phyloP scores from a whole-genome alignment of 768 basidiomycete genomes.

The Mycena venus region DNA sequence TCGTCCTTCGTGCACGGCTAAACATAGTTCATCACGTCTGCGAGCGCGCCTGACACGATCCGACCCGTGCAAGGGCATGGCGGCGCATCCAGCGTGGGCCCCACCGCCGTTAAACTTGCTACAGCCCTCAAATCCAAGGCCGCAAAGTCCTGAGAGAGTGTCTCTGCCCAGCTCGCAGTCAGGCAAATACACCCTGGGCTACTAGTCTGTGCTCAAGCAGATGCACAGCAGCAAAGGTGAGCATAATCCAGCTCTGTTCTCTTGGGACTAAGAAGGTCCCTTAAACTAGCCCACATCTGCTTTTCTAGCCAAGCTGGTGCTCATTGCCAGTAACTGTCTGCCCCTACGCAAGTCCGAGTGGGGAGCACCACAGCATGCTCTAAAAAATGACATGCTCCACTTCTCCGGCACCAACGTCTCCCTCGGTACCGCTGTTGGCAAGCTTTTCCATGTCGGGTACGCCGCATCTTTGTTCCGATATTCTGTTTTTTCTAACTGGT shows the following conservation, averaged over 20 bases:
- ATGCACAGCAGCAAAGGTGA: slow-evolving; percentile 98
- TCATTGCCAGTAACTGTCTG: slow-evolving; percentile 99
- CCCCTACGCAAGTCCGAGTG: slow-evolving; percentile 98
- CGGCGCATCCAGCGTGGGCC: too few species aligned
- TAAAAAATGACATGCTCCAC: slow-evolving; percentile 99
- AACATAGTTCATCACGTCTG: too few species aligned
- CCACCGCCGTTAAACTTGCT: too few species aligned
- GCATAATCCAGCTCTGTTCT: slow-evolving; percentile 61
- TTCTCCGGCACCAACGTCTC: slow-evolving; percentile 98
- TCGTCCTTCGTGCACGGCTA: too few species aligned
- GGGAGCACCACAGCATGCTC: slow-evolving; percentile 99
- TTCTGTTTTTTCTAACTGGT: slow-evolving; percentile 6
- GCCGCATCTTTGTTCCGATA: slow-evolving; percentile 35
- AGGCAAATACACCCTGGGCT: slow-evolving; percentile 96
- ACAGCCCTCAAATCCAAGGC: slow-evolving; percentile 98
- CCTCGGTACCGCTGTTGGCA: slow-evolving; percentile 98
- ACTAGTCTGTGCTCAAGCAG: slow-evolving; percentile 98
- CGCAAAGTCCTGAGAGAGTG: slow-evolving; percentile 93
- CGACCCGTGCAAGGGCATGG: too few species aligned
- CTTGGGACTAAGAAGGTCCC: slow-evolving; percentile 99
- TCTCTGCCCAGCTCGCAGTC: slow-evolving; percentile 95
- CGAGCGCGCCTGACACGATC: too few species aligned
- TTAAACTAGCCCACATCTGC: slow-evolving; percentile 69
- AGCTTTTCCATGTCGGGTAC: slow-evolving; percentile 98
- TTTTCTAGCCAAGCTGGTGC: slow-evolving; percentile 91